Percentiles rank a stretch among this genome's conserved stretches.
phyloP scores from a whole-genome alignment of 2,329 filamentous ascomycete species.

The Reticulascus tulasneorum region DNA sequence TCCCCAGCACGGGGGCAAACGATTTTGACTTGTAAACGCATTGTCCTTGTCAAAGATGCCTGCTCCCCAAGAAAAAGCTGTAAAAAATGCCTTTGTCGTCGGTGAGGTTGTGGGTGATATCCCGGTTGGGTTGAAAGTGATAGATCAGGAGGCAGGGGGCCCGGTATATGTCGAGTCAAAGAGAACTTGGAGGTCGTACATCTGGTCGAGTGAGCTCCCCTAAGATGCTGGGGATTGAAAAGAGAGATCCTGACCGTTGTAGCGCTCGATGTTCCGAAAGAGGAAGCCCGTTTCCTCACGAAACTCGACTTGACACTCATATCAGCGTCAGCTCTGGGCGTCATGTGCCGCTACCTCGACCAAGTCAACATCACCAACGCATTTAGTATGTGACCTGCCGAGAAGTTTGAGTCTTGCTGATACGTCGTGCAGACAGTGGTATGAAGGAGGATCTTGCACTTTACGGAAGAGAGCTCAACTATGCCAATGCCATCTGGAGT shows the following conservation, averaged over 20 bases:
- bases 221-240: background rate
- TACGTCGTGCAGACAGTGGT: slow-evolving; percentile 16
- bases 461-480: slow-evolving; percentile 27
- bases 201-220: slow-evolving; percentile 19
- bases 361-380: slow-evolving; percentile 24
- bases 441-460: slow-evolving; percentile 26
- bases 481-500: slow-evolving; percentile 23
- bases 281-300: slow-evolving; percentile 21
- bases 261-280: slow-evolving; percentile 20
- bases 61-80: background rate
- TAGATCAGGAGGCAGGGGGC: background rate
- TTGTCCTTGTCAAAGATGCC: slow-evolving; percentile 1
- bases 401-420: background rate
- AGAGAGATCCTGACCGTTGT: background rate
- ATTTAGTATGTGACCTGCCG: slow-evolving; percentile 14
- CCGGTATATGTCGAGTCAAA: slow-evolving; percentile 33
- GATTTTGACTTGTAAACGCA: background rate
- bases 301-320: slow-evolving; percentile 24
- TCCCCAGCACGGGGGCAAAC: background rate
- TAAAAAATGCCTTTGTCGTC: background rate
- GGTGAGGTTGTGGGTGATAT: background rate
- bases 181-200: slow-evolving; percentile 29
- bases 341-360: slow-evolving; percentile 23
- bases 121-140: background rate
- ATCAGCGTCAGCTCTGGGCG: slow-evolving; percentile 19